These are phyloP conservation scores for Saccharomyces jurei DNA, from an alignment of 805 yeast genomes.

Conservation along the genomic window DNA sequence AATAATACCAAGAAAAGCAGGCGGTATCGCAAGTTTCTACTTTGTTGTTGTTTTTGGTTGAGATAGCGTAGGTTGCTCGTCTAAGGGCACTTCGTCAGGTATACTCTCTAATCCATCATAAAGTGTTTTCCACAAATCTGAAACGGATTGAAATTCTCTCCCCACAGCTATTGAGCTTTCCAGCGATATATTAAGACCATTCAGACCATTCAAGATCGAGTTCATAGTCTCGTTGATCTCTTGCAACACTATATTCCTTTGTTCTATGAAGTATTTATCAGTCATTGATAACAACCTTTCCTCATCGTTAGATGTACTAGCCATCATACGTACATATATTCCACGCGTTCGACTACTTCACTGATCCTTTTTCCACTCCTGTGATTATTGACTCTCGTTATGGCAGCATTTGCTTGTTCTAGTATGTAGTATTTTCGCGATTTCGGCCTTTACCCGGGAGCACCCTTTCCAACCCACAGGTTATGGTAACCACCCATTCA, in stretches of 20 bases:
- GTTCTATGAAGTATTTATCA: conserved; percentile 25
- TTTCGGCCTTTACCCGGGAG: neutral
- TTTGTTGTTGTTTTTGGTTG: conserved; percentile 2
- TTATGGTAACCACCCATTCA: too few relatives aligned
- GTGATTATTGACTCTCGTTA: neutral
- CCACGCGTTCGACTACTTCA: neutral
- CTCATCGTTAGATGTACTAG: conserved; percentile 2
- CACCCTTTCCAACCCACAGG: neutral
- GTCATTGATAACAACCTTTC: conserved; percentile 4
- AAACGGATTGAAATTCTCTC: conserved; percentile 63
- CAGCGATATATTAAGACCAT: conserved; percentile 57
- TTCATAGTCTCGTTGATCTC: conserved; percentile 42
- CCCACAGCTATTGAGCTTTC: conserved; percentile 67
- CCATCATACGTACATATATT: neutral
- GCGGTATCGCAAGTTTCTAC: neutral
- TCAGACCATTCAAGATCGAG: conserved; percentile 54
- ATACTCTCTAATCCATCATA: conserved; percentile 40
- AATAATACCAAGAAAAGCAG: neutral
- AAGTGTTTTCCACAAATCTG: conserved; percentile 62
- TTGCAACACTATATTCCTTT: conserved; percentile 24
- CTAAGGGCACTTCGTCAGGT: conserved; percentile 2
- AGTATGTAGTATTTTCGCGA: neutral
- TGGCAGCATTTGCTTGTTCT: neutral
- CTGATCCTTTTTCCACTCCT: neutral
- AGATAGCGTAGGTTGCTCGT: neutral